These are phyloP conservation scores for Pinus taeda DNA, from an alignment of 75 land plant genomes.

Conservation along the genomic window DNA sequence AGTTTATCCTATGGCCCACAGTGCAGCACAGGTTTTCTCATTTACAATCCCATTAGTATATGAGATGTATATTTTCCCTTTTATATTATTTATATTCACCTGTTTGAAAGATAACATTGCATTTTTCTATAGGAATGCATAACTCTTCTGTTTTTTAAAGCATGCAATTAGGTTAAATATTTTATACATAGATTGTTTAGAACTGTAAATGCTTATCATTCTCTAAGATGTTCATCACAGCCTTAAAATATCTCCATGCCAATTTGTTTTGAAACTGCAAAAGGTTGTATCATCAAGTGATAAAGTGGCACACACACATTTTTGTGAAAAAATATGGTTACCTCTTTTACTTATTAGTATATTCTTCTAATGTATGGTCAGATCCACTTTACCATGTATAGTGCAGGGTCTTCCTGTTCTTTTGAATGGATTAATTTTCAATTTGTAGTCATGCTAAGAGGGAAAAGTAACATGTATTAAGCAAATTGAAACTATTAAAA, in stretches of 20 bases:
- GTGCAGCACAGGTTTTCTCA: conserved; percentile 72
- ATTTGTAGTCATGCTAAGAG: no score
- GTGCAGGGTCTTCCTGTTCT: no score
- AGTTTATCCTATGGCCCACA: conserved; percentile 82
- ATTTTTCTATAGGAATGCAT: neutral
- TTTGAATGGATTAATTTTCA: no score
- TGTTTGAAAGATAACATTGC: neutral
- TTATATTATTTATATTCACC: neutral
- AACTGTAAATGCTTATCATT: neutral
- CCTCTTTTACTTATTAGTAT: no score
- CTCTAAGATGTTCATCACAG: conserved; percentile 1
- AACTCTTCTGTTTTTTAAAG: neutral
- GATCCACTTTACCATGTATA: no score
- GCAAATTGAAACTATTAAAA: no score
- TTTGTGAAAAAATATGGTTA: no score
- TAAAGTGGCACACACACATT: no score
- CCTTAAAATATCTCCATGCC: neutral
- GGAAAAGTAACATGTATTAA: no score
- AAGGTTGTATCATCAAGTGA: no score
- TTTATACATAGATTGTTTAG: neutral
- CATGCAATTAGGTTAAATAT: neutral
- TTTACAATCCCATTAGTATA: neutral
- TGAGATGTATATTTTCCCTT: neutral
- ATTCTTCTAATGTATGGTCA: no score
- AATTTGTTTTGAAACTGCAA: neutral